These are phyloP conservation scores for Cyamopsis tetragonoloba DNA, from an alignment of 306 rosid species.

Conservation along the genomic window DNA sequence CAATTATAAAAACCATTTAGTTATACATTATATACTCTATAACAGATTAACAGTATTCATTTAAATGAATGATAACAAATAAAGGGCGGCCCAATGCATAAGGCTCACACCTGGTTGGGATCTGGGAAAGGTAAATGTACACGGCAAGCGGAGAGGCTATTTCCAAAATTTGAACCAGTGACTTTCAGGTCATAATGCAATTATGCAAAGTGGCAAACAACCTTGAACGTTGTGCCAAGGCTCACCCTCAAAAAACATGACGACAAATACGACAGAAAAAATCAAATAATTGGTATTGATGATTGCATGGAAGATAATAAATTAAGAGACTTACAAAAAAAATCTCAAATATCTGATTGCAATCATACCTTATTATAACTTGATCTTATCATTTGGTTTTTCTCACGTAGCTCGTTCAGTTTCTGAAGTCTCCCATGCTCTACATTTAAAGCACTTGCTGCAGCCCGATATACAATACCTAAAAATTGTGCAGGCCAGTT, in stretches of 20 bases:
- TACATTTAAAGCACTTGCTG: constrained; percentile 61
- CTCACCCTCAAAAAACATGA: too few relatives aligned
- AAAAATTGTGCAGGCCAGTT: constrained; percentile 26
- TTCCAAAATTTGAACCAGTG: too few relatives aligned
- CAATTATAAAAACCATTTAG: neutral
- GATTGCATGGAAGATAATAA: constrained; percentile 2
- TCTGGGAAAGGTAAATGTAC: too few relatives aligned
- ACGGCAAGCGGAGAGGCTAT: too few relatives aligned
- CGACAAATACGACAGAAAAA: neutral
- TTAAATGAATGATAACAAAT: neutral
- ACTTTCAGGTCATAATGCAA: too few relatives aligned
- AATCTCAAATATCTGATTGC: neutral
- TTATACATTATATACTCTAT: neutral
- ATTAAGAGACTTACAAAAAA: constrained; percentile 1
- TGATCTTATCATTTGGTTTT: constrained; percentile 48
- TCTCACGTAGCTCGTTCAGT: constrained; percentile 50
- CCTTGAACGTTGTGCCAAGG: too few relatives aligned
- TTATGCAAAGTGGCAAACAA: too few relatives aligned
- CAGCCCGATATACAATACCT: constrained; percentile 58
- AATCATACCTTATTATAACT: constrained; percentile 56
- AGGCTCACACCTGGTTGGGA: too few relatives aligned
- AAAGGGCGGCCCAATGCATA: too few relatives aligned
- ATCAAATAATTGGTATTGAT: constrained; percentile 10
- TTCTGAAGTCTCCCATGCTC: constrained; percentile 69
- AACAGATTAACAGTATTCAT: constrained; percentile 4